A percentile compares a stretch with the other conserved stretches of the same genome.
phyloP scores from a whole-genome alignment of 768 basidiomycete genomes.

The Suillus tomentosus region DNA sequence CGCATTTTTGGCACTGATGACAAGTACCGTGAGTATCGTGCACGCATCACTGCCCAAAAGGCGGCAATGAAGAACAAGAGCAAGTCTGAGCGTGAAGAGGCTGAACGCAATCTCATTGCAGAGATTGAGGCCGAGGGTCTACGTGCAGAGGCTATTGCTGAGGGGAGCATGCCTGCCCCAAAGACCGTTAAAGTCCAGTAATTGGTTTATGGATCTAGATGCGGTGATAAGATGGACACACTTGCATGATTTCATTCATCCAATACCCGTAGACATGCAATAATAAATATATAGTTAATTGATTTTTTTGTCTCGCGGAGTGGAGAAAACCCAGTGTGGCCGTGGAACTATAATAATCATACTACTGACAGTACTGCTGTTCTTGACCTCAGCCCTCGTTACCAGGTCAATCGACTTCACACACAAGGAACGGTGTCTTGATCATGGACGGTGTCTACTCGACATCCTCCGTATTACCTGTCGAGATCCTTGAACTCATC shows the following conservation, averaged over 20 bases:
- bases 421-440: neutral
- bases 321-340: neutral
- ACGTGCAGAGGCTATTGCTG: constrained; percentile 62
- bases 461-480: constrained; percentile 28
- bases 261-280: constrained; percentile 15
- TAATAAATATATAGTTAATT: constrained; percentile 14
- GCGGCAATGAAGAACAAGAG: constrained; percentile 52
- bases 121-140: constrained; percentile 77
- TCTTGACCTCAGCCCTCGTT: neutral
- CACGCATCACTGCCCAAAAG: constrained; percentile 64
- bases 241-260: constrained; percentile 6
- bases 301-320: neutral
- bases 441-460: neutral
- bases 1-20: constrained; percentile 85
- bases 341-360: neutral
- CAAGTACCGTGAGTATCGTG: constrained; percentile 84
- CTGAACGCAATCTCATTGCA: constrained; percentile 64
- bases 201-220: neutral
- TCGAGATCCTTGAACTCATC: constrained; percentile 39
- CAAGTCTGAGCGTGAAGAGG: constrained; percentile 50
- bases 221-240: constrained; percentile 6
- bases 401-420: too few relatives aligned
- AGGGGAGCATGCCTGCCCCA: constrained; percentile 26
- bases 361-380: too few relatives aligned
- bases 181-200: constrained; percentile 34